phyloP scores from a whole-genome alignment of 225 moss, liverwort and hornwort species.

The Polytrichum commune region DNA sequence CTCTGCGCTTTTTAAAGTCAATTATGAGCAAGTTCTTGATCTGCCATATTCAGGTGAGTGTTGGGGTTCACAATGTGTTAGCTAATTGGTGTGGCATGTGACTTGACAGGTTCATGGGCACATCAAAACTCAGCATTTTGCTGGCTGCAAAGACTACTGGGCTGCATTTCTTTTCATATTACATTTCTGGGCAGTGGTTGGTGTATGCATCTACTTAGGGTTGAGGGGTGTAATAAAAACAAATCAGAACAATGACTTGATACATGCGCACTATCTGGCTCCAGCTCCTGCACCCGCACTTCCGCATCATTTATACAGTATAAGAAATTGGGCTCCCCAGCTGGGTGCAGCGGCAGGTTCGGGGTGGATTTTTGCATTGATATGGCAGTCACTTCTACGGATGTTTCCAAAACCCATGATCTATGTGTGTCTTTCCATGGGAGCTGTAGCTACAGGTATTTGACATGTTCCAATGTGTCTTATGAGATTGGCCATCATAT shows the following conservation, averaged over 20 bases:
- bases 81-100: neutral
- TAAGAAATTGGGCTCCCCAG: conserved; percentile 57
- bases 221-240: conserved; percentile 41
- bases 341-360: conserved; percentile 46
- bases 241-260: conserved; percentile 18
- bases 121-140: conserved; percentile 33
- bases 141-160: conserved; percentile 58
- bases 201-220: conserved; percentile 44
- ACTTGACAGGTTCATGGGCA: conserved; percentile 32
- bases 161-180: conserved; percentile 46
- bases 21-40: no score
- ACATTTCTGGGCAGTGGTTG: conserved; percentile 55
- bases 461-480: no score
- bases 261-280: conserved; percentile 11
- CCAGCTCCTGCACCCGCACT: conserved; percentile 34
- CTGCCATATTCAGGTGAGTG: no score
- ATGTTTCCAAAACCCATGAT: conserved; percentile 28
- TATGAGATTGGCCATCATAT: no score
- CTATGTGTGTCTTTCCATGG: conserved; percentile 48
- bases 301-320: conserved; percentile 33
- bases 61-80: neutral
- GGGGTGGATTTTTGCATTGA: conserved; percentile 52
- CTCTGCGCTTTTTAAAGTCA: neutral
- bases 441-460: conserved; percentile 51
- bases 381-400: conserved; percentile 41